These are phyloP conservation scores for Venturia pyrina DNA, from an alignment of 2,329 filamentous ascomycete species.

Conservation along the genomic window DNA sequence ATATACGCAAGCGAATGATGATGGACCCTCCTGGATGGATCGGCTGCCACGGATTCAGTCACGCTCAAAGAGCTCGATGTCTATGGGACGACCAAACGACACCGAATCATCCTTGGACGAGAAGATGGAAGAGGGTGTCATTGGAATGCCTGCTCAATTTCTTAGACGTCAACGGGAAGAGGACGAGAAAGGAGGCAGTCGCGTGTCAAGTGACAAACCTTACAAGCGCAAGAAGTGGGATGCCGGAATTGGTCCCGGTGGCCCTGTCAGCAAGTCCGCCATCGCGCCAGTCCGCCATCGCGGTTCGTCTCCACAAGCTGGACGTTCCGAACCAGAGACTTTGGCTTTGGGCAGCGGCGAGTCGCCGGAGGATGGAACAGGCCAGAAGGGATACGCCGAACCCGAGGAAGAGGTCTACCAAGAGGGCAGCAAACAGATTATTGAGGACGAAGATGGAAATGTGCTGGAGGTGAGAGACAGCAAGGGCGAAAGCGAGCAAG, in stretches of 20 bases:
- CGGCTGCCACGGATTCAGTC: constrained; percentile 75
- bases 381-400: constrained; percentile 17
- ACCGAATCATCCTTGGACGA: constrained; percentile 48
- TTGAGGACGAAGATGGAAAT: constrained; percentile 81
- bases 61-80: constrained; percentile 70
- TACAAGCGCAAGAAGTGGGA: constrained; percentile 57
- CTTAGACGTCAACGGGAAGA: constrained; percentile 70
- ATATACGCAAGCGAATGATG: constrained; percentile 82
- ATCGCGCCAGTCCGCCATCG: constrained; percentile 54
- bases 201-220: constrained; percentile 42
- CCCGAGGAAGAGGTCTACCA: constrained; percentile 59
- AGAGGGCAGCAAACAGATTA: constrained; percentile 67
- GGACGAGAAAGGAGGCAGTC: constrained; percentile 51
- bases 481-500: constrained; percentile 33
- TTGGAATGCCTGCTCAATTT: constrained; percentile 65
- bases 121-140: constrained; percentile 52
- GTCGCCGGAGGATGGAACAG: constrained; percentile 25
- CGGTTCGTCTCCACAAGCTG: constrained; percentile 14
- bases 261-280: constrained; percentile 80
- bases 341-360: constrained; percentile 33
- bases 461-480: constrained; percentile 52
- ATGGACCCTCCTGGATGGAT: constrained; percentile 91
- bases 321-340: constrained; percentile 28
- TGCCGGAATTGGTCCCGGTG: constrained; percentile 63
- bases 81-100: constrained; percentile 56